phyloP scores from a whole-genome alignment of 1,284 basidiomycete species.

The Pseudozyma pruni region DNA sequence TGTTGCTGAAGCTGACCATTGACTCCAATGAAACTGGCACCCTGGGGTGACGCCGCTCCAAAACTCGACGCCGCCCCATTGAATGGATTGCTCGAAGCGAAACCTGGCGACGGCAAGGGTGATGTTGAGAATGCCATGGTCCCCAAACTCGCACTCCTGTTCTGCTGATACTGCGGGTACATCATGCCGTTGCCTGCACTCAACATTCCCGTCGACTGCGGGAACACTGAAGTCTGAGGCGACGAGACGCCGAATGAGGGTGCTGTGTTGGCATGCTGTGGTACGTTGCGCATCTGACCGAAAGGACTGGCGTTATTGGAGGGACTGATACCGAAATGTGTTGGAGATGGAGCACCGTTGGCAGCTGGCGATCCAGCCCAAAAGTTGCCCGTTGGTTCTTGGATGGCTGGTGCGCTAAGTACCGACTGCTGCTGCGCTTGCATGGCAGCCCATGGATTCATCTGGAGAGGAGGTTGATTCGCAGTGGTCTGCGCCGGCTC shows the following conservation, averaged over 20 bases:
- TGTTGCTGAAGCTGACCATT: conserved; percentile 22
- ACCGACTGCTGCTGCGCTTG: conserved; percentile 48
- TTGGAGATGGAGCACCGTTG: conserved; percentile 6
- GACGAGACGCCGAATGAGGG: conserved; percentile 4
- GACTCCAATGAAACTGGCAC: neutral
- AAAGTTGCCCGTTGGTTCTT: conserved; percentile 35
- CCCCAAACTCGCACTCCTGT: conserved; percentile 36
- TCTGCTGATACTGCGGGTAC: conserved; percentile 36
- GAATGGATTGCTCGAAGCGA: conserved; percentile 28
- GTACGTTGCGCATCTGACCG: conserved; percentile 12
- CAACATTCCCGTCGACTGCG: conserved; percentile 28
- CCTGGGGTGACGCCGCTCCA: conserved; percentile 17
- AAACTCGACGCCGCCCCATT: conserved; percentile 14
- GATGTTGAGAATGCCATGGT: conserved; percentile 46
- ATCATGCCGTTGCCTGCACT: conserved; percentile 22
- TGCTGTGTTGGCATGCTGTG: conserved; percentile 33
- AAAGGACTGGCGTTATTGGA: conserved; percentile 13
- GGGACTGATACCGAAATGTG: conserved; percentile 20
- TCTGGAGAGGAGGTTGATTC: conserved; percentile 43
- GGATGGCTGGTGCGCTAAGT: conserved; percentile 38
- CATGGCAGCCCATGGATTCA: conserved; percentile 47
- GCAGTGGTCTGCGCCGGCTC: conserved; percentile 17
- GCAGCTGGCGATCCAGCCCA: conserved; percentile 17
- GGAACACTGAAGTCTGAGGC: conserved; percentile 2
- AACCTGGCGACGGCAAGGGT: conserved; percentile 26